Evolutionary conservation across 495 filamentous ascomycete genomes (phyloP), one percentile per base, ranked within the genome.

Genomic region (Neurospora hispaniola): DNA sequence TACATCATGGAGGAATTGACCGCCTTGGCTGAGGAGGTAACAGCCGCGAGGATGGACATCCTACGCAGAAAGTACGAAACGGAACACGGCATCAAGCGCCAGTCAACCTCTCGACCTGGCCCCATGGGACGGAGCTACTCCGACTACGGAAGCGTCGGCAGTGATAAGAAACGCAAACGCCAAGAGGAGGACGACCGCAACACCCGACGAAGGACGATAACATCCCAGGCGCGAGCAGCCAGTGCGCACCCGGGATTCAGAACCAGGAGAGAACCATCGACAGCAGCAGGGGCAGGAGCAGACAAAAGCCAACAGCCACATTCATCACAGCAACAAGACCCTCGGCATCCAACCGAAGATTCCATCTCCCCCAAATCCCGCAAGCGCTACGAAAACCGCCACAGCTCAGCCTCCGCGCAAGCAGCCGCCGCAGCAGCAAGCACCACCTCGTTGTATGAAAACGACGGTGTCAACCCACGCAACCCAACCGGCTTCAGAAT

Each of bases 1-100:
- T 94, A 93, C 78, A 81, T 99, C 5, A 86, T 91, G 54, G 85
- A 89, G 35, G 96, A 99, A 79, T 83, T 99, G 76, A 85, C 82
- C 66, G 86, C 84, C 0, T 85, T 99, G 0, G 96, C 93, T 0
- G 81, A 78, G 3, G 85, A 90, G 74, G 93, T 98, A 5, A 77
- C 79, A 39, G 78, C 79, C 14, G 81, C 84, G 46, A 81, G 81
- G 70, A 74, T 80, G 54, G 74, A 72, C 23, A 73, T 73, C 54
- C 76, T 71, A 48, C 66, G 35, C 35, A 68, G 7, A 20, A 3
- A 39, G n/a, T 71, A 71, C 40, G 75, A 71, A 69, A 72, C 71
- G n/a, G 74, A 81, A 9, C 44, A 46, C 1, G 46, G 43, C 16
- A 48, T 10, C 46, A 74, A 48, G 39, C 54, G 41, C 43, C 39